Base-by-base conservation (phyloP, 163 green algal genomes). In the Scenedesmus sp. region DNA sequence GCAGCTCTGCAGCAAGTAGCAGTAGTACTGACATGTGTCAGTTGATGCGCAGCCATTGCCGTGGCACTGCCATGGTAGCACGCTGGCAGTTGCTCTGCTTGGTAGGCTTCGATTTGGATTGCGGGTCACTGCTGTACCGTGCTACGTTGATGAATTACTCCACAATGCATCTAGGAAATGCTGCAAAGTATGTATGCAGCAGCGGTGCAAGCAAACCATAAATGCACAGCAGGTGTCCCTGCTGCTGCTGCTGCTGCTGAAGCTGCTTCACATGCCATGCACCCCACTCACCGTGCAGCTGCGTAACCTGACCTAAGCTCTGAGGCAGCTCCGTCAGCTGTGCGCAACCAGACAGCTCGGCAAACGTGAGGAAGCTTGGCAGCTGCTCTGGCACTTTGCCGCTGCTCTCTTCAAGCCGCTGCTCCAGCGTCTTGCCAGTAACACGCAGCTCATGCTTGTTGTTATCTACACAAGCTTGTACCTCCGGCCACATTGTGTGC, bases 221-320 rank as follows among this genome's bases (percentile, higher is more conserved):
- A 70, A 20, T 16, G 18, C 34, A 46, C 34, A 46, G 34, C 34
- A 46, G 34, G 34, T 46, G 59, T 10, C 8, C 59, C 59, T 52
- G 66, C 66, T 76, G 66, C 66, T 76, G 66, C 12, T 76, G 66
- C 18, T 76, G 66, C 66, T 76, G 66, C 66, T 76, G 66, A 74
- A 60, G 54, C 18, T n/a, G 20, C n/a, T 59, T 26, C 13, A 18
- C 23, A 20, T 55, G 10, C 66, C n/a, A 10, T 46, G 70, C 23
- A 73, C n/a, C n/a, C 54, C n/a, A n/a, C 84, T 52, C 64, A 90
- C 85, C 85, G 52, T 91, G 88, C 55, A 86, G 77, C 54, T 91
- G 59, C 5, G 60, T 86, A 15, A 91, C 62, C 55, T 67, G 52
- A 3, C 76, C 76, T 4, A 87, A 46, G 46, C 54, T 87, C 6